Base-by-base conservation (phyloP, 176 grass and related monocot genomes). In the Otatea glauca region DNA sequence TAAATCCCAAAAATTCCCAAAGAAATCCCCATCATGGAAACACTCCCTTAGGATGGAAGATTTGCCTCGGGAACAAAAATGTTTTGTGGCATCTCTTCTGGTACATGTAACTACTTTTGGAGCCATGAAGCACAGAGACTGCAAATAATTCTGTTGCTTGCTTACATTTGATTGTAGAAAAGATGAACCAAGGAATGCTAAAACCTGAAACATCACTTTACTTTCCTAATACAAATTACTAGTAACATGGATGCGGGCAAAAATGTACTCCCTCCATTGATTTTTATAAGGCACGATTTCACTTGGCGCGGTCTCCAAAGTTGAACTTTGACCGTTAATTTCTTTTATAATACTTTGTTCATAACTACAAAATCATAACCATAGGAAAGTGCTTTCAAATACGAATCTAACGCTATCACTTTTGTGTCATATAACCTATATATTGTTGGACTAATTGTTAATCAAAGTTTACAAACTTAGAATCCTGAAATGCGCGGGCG, bases 181-280 rank as follows among this genome's bases (percentile, higher is more conserved):
- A 65, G 11, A 72, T 15, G 34, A 62, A 65, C 42, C 37, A 72
- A 64, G 21, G 45, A 32, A 24, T 61, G 24, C 44, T 63, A 14
- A 49, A 62, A 69, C 9, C 45, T 78, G 56, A 35, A 82, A 35
- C 6, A 17, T 72, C 72, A 77, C 41, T 65, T 89, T 65, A 21
- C 37, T 81, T 65, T 38, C 42, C 37, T 55, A 21, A 58, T 81
- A 70, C 24, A 21, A 20, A 72, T 44, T 73, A 73, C 53, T 71
- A 47, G 42, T 51, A 45, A 10, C 62, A 76, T 81, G 25, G 23
- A 45, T 50, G 47, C 59, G 34, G 23, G 50, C 27, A 54, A 51
- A 82, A 55, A 49, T 37, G 12, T 49, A 49, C 47, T 39, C 37
- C 37, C 37, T 38, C 38, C 38, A 0, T 6, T 39, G 38, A 39